These are phyloP conservation scores for Poronia punctata DNA, from an alignment of 495 filamentous ascomycete genomes.

Conservation along the genomic window DNA sequence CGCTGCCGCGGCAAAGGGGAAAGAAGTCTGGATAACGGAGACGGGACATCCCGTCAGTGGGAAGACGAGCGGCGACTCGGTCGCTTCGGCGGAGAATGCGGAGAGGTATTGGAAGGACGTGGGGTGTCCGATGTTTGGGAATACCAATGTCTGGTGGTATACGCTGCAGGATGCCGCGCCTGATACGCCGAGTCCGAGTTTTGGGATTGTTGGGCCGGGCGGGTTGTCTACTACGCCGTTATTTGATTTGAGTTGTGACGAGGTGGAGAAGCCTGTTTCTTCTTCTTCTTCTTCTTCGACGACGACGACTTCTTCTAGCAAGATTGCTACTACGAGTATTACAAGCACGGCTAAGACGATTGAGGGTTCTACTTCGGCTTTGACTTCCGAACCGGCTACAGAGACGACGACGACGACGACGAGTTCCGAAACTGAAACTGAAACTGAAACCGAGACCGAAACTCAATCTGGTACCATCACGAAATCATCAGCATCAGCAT, in stretches of 20 bases:
- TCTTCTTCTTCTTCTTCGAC: conserved; percentile 12
- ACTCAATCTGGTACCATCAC: conserved; percentile 13
- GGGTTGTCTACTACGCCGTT: conserved; percentile 46
- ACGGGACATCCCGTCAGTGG: conserved; percentile 81
- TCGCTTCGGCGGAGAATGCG: conserved; percentile 61
- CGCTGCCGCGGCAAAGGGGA: conserved; percentile 49
- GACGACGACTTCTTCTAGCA: conserved; percentile 8
- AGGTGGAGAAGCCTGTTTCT: conserved; percentile 5
- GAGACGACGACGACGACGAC: too few species aligned
- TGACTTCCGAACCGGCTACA: too few species aligned
- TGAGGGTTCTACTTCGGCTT: too few species aligned
- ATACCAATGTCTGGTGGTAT: conserved; percentile 57
- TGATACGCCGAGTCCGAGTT: conserved; percentile 56
- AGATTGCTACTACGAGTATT: too few species aligned
- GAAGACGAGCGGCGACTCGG: conserved; percentile 49
- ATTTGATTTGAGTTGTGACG: conserved; percentile 54
- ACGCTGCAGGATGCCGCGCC: conserved; percentile 59
- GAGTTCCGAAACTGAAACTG: too few species aligned
- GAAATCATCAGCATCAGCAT: background rate
- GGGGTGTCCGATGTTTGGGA: conserved; percentile 60
- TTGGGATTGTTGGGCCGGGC: conserved; percentile 51
- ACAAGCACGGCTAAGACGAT: too few species aligned
- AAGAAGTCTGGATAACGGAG: conserved; percentile 84
- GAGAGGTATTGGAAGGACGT: conserved; percentile 74
- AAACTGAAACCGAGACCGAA: too few species aligned